phyloP scores from a whole-genome alignment of 2,329 filamentous ascomycete species.

The Pseudonectria foliicola region DNA sequence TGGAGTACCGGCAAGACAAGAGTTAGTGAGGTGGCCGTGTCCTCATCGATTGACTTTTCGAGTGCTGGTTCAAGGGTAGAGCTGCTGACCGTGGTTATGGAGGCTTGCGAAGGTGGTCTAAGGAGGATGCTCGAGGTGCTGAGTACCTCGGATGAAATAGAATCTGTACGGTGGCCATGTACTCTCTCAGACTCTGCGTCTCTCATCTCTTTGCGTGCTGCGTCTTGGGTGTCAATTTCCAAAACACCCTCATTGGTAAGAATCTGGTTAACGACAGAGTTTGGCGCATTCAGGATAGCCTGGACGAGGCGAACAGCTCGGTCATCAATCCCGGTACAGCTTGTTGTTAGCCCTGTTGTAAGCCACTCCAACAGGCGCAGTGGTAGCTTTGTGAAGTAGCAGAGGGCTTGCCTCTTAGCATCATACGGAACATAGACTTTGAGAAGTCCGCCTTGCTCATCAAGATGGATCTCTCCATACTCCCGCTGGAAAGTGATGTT shows the following conservation, averaged over 20 bases:
- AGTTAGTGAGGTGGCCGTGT: neutral
- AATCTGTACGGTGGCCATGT: neutral
- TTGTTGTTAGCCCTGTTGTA: conserved; percentile 22
- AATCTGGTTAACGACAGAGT: conserved; percentile 11
- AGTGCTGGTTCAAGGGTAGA: no score
- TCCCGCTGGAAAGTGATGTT: conserved; percentile 10
- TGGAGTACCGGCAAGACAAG: neutral
- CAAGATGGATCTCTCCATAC: conserved; percentile 22
- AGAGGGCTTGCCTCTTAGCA: conserved; percentile 19
- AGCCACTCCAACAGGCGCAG: conserved; percentile 26
- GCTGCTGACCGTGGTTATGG: no score
- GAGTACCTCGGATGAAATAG: neutral
- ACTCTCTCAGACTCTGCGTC: neutral
- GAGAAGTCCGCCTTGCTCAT: conserved; percentile 14
- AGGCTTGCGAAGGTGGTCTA: no score
- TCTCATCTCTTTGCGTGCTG: neutral
- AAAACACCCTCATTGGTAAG: conserved; percentile 15
- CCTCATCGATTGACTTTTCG: neutral
- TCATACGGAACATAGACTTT: conserved; percentile 27
- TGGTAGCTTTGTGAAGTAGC: conserved; percentile 22
- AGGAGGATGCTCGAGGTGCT: no score
- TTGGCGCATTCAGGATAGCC: conserved; percentile 10
- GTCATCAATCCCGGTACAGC: neutral
- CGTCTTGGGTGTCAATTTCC: conserved; percentile 6
- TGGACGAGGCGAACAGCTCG: conserved; percentile 8